phyloP scores from a whole-genome alignment of 2,329 filamentous ascomycete genomes.

The Pseudocercospora eumusae region DNA sequence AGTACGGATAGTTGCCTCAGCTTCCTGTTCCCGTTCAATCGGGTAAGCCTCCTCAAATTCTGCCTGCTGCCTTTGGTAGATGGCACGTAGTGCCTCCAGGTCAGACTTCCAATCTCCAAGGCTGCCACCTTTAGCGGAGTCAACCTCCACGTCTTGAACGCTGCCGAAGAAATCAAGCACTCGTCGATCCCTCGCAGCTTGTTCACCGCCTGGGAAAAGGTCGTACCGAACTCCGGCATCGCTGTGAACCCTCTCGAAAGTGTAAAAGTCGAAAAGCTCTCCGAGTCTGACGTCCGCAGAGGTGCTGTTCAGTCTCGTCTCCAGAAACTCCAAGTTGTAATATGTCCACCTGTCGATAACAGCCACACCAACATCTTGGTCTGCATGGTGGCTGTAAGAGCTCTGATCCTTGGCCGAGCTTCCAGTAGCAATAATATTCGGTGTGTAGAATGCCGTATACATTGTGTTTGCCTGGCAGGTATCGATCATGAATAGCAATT shows the following conservation, averaged over 20 bases:
- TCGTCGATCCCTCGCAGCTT: constrained; percentile 72
- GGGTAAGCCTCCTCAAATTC: constrained; percentile 20
- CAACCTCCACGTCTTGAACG: constrained; percentile 90
- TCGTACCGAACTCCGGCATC: constrained; percentile 92
- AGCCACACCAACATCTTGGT: constrained; percentile 95
- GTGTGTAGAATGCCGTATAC: constrained; percentile 97
- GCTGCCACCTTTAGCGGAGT: constrained; percentile 45
- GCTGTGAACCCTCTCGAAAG: constrained; percentile 90
- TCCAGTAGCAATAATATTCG: constrained; percentile 97
- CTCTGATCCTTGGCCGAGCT: constrained; percentile 94
- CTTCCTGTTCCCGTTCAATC: constrained; percentile 7
- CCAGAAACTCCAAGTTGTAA: constrained; percentile 95
- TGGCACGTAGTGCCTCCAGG: constrained; percentile 67
- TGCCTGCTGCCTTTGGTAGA: constrained; percentile 57
- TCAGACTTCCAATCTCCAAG: constrained; percentile 61
- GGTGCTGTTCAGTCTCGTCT: constrained; percentile 82
- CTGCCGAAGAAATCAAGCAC: constrained; percentile 99
- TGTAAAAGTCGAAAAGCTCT: constrained; percentile 94
- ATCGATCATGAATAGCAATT: constrained; percentile 99
- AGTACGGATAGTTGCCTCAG: constrained; percentile 18
- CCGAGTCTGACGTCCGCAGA: constrained; percentile 87
- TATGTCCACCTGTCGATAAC: constrained; percentile 99
- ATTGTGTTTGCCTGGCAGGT: constrained; percentile 99
- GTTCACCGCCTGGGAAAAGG: constrained; percentile 82
- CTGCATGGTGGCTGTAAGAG: constrained; percentile 95